Evolutionary conservation across 257 asterid species (phyloP), one percentile per base, ranked within the genome.

Genomic region (Thymus quinquecostatus): DNA sequence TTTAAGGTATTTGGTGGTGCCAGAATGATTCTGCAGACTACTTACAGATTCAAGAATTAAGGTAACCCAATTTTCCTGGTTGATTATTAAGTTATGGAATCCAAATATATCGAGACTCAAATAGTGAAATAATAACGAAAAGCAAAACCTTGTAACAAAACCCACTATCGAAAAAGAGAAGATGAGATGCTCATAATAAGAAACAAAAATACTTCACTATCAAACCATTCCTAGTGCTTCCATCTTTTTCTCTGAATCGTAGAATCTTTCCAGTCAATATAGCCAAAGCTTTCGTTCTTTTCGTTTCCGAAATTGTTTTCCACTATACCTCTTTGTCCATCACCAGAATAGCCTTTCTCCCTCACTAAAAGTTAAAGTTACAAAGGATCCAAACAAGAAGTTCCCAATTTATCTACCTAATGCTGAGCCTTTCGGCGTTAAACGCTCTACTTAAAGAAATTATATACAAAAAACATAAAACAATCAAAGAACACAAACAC

Each of bases 171-270:
- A 64, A 40, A 21, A 64, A 14, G 30, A n/a, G 57, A 56, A 11
- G 30, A 63, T 55, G 60, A 64, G 68, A 69, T 74, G 54, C 79
- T 47, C 72, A 70, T 29, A 65, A 70, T 50, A 49, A 54, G 34
- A 53, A 66, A 14, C 14, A 67, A 29, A 41, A 50, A 0, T 4
- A 61, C 68, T 33, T 7, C 55, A 58, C 69, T 12, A 27, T 21
- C 69, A 65, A 32, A 48, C 63, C 51, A 48, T 51, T 60, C 69
- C 79, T 66, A 36, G 79, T 70, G 79, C 73, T 77, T 59, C 55
- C 49, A 76, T 54, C 79, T 62, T 74, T 78, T 2, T 34, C 56
- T 44, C 43, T 53, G 21, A 32, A 43, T 34, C 34, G 50, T 33
- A 66, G 55, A 77, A 65, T 70, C 66, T 75, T 64, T 58, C 74